Evolutionary conservation across 2,329 filamentous ascomycete genomes (phyloP), one percentile per base, ranked within the genome.

Genomic region (Sclerotinia trifoliorum): DNA sequence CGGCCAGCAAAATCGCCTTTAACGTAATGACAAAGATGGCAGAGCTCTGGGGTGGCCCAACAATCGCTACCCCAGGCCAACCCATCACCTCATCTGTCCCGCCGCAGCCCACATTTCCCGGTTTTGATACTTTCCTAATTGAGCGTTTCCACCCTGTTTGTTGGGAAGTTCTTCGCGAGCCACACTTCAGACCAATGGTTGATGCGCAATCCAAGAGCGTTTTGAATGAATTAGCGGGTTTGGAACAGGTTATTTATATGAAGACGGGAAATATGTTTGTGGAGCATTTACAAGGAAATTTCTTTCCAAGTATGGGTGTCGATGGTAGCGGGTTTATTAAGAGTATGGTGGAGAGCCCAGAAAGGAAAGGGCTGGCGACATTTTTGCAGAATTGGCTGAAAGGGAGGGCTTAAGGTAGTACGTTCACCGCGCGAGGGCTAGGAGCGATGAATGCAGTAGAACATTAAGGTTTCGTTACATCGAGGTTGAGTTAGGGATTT

Each of bases 41-140:
- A 11, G 83, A 85, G 42, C 88, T 93, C 52, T 99, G 95, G 94
- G 94, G 95, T 68, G 95, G 94, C 0, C 91, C 93, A 1, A 92
- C 96, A 71, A 83, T 90, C 49, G 83, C 86, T 17, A 84, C 83
- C 48, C 84, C 88, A 55, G 80, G 83, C 19, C 84, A 84, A 68
- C 84, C 84, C 3, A 79, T 79, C 3, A 80, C 84, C 5, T 71
- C 86, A 0, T 82, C 81, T 15, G 80, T 82, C 5, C 82, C 83
- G 1, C 82, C 87, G 5, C 78, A 80, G 15, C 87, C 88, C 15
- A 80, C 80, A 24, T 88, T 99, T 39, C 92, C 94, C 2, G 94
- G 95, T 8, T 99, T 99, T 77, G 93, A 97, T 74, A 86, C 87
- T 68, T 98, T 97, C 80, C 90, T 97, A 80, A 91, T 98, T 69